A percentile compares a stretch with the other conserved stretches of the same genome.
phyloP scores from a whole-genome alignment of 176 grass and related monocot genomes.

The Rhynchospora tenuis region DNA sequence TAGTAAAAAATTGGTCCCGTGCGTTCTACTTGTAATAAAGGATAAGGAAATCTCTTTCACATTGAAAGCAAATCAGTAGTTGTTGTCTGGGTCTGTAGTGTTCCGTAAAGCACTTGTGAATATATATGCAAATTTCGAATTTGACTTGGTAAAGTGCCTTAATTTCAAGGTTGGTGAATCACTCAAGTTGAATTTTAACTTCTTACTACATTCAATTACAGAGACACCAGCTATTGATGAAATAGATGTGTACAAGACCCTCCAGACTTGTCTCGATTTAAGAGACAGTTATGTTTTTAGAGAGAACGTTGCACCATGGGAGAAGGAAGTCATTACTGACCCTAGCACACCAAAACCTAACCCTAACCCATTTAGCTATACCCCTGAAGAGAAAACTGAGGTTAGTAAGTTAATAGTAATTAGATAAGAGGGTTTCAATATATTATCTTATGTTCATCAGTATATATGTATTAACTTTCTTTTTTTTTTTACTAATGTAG shows the following conservation, averaged over 20 bases:
- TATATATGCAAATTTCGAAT: not conserved
- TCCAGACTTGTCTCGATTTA: slow-evolving; percentile 88
- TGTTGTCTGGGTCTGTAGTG: not conserved
- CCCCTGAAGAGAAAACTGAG: slow-evolving; percentile 64
- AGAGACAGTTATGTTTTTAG: slow-evolving; percentile 75
- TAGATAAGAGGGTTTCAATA: not conserved
- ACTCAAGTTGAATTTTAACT: not conserved
- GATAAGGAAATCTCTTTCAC: not conserved
- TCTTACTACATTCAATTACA: slow-evolving; percentile 36
- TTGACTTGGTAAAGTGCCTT: slow-evolving; percentile 2
- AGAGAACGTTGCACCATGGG: slow-evolving; percentile 87
- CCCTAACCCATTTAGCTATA: slow-evolving; percentile 73
- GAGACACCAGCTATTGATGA: slow-evolving; percentile 77
- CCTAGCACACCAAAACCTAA: slow-evolving; percentile 96
- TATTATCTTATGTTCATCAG: not conserved
- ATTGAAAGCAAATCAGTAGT: not conserved
- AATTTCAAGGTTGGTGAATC: slow-evolving; percentile 1
- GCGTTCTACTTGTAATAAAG: not conserved
- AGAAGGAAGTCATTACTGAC: slow-evolving; percentile 94
- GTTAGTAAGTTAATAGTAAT: slow-evolving; percentile 30
- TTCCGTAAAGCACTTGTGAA: not conserved
- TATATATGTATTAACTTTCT: not conserved
- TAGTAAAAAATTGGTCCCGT: not conserved
- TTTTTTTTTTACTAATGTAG: slow-evolving; percentile 37
- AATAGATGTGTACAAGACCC: slow-evolving; percentile 86